Evolutionary conservation across 2,329 filamentous ascomycete genomes (phyloP).

Genomic region (Cadophora gregata): DNA sequence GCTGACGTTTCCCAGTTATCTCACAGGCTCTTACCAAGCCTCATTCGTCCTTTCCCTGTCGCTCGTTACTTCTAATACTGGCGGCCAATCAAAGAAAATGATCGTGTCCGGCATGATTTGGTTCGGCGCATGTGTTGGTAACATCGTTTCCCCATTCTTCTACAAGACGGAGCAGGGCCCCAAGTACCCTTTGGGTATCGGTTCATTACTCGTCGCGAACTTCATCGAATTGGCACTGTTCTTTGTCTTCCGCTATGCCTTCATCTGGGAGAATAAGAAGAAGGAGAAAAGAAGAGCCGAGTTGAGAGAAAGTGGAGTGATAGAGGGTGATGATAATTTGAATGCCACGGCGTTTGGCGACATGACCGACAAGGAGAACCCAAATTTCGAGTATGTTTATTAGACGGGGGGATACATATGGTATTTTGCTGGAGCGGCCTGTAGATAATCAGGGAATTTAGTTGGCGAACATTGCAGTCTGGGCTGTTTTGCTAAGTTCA

Average conservation of each 20-base stretch:
- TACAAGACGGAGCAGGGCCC: conserved; percentile 3
- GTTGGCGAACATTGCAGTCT: too few relatives aligned
- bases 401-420: neutral
- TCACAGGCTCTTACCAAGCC: conserved; percentile 2
- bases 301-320: neutral
- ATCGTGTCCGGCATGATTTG: conserved; percentile 8
- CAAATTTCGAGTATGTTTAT: conserved; percentile 13
- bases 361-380: conserved; percentile 15
- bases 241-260: conserved; percentile 4
- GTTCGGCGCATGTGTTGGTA: conserved; percentile 1
- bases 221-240: conserved; percentile 6
- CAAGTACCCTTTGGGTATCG: conserved; percentile 1
- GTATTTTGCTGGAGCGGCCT: too few relatives aligned
- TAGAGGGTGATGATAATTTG: conserved; percentile 5
- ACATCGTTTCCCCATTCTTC: conserved; percentile 4
- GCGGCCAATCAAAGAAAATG: conserved; percentile 13
- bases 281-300: conserved; percentile 7
- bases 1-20: neutral
- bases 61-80: neutral
- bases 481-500: too few relatives aligned
- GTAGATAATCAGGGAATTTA: too few relatives aligned
- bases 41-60: conserved; percentile 4
- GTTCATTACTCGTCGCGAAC: conserved; percentile 1
- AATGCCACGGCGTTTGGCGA: conserved; percentile 12
- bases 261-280: conserved; percentile 16